phyloP scores from a whole-genome alignment of 2,329 filamentous ascomycete species.

The Stenocarpella maydis region DNA sequence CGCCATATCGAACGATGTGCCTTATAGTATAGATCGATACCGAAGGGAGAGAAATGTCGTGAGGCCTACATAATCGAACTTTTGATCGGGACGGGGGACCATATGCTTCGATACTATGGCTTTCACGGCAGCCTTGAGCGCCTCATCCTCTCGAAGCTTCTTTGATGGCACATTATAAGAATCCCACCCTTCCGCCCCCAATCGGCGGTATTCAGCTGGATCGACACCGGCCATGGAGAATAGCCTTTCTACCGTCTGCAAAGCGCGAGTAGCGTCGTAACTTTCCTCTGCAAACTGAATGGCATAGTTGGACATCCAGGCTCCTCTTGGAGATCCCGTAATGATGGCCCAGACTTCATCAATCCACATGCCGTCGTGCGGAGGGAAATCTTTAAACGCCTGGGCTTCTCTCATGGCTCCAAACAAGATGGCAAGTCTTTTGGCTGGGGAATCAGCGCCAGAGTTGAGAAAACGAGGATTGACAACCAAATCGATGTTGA shows the following conservation, averaged over 20 bases:
- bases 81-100: neutral
- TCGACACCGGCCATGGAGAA: neutral
- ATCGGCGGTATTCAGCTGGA: neutral
- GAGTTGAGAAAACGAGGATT: too few species aligned
- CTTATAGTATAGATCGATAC: too few species aligned
- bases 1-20: too few species aligned
- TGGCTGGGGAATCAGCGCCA: too few species aligned
- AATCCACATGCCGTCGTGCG: too few species aligned
- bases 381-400: accelerated
- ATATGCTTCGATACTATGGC: neutral
- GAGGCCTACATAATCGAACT: neutral
- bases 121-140: neutral
- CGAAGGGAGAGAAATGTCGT: too few species aligned
- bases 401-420: neutral
- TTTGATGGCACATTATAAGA: too few species aligned
- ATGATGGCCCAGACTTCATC: neutral
- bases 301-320: neutral
- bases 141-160: too few species aligned
- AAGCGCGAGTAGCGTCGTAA: neutral
- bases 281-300: neutral
- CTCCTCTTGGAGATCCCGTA: neutral
- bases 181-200: accelerated
- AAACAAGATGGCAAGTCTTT: neutral
- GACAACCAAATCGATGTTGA: too few species aligned
- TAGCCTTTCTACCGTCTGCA: neutral